Conservation (phyloP, 2,329 filamentous ascomycete genomes). For the Helotiales sp. region DNA sequence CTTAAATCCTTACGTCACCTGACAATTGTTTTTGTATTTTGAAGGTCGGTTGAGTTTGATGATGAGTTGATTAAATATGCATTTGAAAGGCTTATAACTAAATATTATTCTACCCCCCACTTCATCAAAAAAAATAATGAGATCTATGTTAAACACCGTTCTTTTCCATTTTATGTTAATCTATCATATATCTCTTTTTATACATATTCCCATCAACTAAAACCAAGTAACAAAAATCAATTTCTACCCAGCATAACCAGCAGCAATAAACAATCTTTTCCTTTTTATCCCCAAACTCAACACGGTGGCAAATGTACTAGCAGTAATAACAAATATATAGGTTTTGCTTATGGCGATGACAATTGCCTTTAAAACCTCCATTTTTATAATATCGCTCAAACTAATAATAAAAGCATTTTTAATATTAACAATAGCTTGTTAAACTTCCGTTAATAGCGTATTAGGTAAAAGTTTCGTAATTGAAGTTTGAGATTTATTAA, state of each 20-base stretch:
- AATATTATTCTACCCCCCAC: no score
- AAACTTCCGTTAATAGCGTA: slow-evolving; percentile 37
- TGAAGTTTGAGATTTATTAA: slow-evolving; percentile 43
- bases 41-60: no score
- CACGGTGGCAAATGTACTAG: slow-evolving; percentile 41
- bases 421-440: slow-evolving; percentile 39
- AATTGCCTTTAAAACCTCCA: slow-evolving; percentile 42
- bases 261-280: slow-evolving; percentile 44
- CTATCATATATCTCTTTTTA: no score
- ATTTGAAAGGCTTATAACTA: no score
- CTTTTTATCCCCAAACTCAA: slow-evolving; percentile 44
- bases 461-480: slow-evolving; percentile 40
- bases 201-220: no score
- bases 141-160: no score
- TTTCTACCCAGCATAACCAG: slow-evolving; percentile 18
- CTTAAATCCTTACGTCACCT: no score
- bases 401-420: slow-evolving; percentile 32
- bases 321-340: slow-evolving; percentile 44
- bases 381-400: slow-evolving; percentile 22
- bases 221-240: no score
- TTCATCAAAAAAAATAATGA: no score
- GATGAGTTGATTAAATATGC: no score
- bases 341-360: slow-evolving; percentile 43
- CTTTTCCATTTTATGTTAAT: no score
- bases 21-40: no score